Evolutionary conservation across 257 asterid species (phyloP), one percentile per base, ranked within the genome.

Genomic region (Nicotiana attenuata): DNA sequence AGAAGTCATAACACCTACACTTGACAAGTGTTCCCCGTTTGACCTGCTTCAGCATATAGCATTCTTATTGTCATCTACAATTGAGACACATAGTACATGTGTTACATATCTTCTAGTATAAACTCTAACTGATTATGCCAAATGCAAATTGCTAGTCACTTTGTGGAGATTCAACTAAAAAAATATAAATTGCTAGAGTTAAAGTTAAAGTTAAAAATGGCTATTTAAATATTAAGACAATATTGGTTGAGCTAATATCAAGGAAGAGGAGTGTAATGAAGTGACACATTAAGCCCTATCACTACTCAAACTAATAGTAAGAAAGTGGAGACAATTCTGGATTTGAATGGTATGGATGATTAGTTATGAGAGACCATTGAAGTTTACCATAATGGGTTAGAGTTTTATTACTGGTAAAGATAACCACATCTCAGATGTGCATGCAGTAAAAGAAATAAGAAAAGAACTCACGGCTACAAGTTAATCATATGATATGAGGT

Each of bases 401-500:
- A 71, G 59, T 57, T 45, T 71, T 45, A 71, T 41, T 20, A 41
- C 14, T 45, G 59, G 35, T 41, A 69, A 69, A 41, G 59, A 41
- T 69, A 13, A 69, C 59, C 20, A 41, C 57, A 41, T 41, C 59
- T 71, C 78, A 22, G 59, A 45, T 71, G 78, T 45, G 59, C 31
- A 71, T 71, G 78, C 35, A 45, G 35, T 71, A 45, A 41, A 20
- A 68, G 57, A 59, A 59, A 10, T n/a, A 59, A 3, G 65, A 59
- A 59, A 59, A 10, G 31, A 71, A 45, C 78, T 71, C 33, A 38
- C 1, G 57, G 57, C 19, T 69, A 65, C 16, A 56, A 69, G 47
- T 20, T 69, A 69, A 71, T 71, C 33, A 41, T 26, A 71, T 71
- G 59, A 71, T 41, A 71, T 71, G 78, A 71, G 59, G 78, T 71